These are phyloP conservation scores for Dactylella cylindrospora DNA, from an alignment of 2,329 filamentous ascomycete genomes.

Conservation along the genomic window DNA sequence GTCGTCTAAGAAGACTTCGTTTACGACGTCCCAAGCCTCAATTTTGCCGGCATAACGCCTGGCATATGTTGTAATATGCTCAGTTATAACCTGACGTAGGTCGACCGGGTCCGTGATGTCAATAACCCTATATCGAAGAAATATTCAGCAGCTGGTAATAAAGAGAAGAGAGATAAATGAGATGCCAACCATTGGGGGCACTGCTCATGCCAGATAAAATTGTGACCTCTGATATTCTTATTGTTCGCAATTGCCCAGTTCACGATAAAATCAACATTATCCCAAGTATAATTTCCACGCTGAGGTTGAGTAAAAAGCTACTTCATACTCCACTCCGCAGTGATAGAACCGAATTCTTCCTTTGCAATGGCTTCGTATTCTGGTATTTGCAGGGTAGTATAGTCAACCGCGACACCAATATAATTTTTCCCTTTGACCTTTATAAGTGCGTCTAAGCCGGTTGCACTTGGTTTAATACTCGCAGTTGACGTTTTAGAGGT, in stretches of 20 bases:
- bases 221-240: conserved; percentile 66
- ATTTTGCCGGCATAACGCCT: conserved; percentile 65
- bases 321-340: conserved; percentile 70
- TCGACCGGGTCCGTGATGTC: conserved; percentile 57
- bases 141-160: too few species aligned
- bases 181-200: neutral
- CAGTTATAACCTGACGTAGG: conserved; percentile 61
- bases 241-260: conserved; percentile 61
- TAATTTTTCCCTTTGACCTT: conserved; percentile 67
- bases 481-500: neutral
- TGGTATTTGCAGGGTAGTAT: conserved; percentile 56
- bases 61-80: conserved; percentile 62
- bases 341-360: conserved; percentile 65
- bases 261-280: conserved; percentile 61
- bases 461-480: neutral
- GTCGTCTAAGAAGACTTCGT: conserved; percentile 61
- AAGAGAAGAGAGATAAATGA: too few species aligned
- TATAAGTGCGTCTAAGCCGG: conserved; percentile 61
- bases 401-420: conserved; percentile 62
- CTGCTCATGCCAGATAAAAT: neutral
- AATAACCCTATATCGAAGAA: conserved; percentile 1
- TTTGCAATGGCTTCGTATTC: conserved; percentile 61
- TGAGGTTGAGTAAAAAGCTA: conserved; percentile 59
- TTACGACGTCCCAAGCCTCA: conserved; percentile 65
- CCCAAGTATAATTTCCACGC: conserved; percentile 59